Evolutionary conservation across 495 filamentous ascomycete genomes (phyloP).

Genomic region (Diplogelasinospora grovesii): DNA sequence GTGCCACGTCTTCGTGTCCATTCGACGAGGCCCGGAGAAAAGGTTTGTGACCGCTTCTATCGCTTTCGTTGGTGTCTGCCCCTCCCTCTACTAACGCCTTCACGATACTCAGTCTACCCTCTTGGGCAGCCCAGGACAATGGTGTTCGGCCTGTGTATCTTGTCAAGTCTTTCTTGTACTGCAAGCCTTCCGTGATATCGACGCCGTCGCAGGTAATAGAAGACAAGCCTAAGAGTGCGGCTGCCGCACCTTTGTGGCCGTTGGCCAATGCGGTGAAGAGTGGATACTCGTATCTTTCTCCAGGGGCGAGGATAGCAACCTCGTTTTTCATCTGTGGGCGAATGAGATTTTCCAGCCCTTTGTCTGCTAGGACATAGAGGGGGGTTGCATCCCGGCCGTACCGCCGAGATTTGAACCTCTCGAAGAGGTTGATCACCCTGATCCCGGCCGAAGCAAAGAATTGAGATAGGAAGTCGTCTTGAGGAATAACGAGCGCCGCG

Average conservation of each 20-base stretch:
- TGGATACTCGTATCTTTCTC: conserved; percentile 1
- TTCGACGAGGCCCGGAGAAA: neutral
- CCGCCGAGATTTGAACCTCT: neutral
- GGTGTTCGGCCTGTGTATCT: conserved; percentile 1
- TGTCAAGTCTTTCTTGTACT: too few species aligned
- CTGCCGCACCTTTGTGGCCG: conserved; percentile 4
- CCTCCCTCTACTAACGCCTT: conserved; percentile 2
- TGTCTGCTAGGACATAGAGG: conserved; percentile 10
- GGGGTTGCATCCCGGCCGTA: conserved; percentile 3
- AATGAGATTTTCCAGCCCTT: conserved; percentile 9
- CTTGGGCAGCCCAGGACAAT: conserved; percentile 7
- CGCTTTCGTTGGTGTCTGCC: conserved; percentile 2
- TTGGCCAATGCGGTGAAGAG: conserved; percentile 4
- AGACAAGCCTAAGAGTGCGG: conserved; percentile 4
- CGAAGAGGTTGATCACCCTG: conserved; percentile 3
- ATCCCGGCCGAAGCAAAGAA: conserved; percentile 6
- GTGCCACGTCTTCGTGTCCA: neutral
- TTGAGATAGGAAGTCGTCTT: conserved; percentile 4
- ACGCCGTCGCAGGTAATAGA: conserved; percentile 4
- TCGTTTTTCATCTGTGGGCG: conserved; percentile 9
- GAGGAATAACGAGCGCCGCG: conserved; percentile 8
- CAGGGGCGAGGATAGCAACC: neutral
- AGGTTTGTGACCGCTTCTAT: neutral
- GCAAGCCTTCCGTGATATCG: conserved; percentile 2
- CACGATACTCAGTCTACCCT: neutral